These are phyloP conservation scores for Hibiscus trionum DNA, from an alignment of 345 rosid species.

Conservation along the genomic window DNA sequence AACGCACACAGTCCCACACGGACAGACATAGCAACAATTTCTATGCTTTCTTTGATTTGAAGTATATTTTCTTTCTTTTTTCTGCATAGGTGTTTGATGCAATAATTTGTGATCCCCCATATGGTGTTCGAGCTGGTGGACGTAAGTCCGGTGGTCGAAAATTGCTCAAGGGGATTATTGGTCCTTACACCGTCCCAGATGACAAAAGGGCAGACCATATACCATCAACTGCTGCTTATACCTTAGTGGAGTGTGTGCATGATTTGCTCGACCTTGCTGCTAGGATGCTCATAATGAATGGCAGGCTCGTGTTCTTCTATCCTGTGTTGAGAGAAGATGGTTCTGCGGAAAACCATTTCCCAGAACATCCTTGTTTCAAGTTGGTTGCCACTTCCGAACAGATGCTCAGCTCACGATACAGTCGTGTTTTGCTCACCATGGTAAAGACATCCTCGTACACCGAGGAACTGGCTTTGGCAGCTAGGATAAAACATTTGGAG, in stretches of 20 bases:
- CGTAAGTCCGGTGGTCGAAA: constrained; percentile 94
- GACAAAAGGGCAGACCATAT: constrained; percentile 84
- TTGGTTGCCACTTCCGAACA: constrained; percentile 73
- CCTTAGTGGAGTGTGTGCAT: constrained; percentile 83
- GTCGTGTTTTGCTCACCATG: constrained; percentile 81
- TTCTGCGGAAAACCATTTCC: constrained; percentile 36
- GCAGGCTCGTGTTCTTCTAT: constrained; percentile 84
- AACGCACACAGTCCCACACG: too few relatives aligned
- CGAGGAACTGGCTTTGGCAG: constrained; percentile 49
- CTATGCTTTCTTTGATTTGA: not conserved
- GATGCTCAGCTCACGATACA: constrained; percentile 76
- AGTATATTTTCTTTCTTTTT: not conserved
- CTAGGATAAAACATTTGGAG: constrained; percentile 62
- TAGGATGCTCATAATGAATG: constrained; percentile 75
- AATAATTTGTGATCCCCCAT: constrained; percentile 88
- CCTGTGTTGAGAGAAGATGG: constrained; percentile 75
- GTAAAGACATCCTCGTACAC: constrained; percentile 60
- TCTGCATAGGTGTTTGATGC: constrained; percentile 66
- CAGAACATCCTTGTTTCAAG: constrained; percentile 75
- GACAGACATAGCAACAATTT: not conserved
- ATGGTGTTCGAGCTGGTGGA: constrained; percentile 96
- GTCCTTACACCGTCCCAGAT: constrained; percentile 88
- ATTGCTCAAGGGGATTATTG: constrained; percentile 69
- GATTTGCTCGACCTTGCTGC: constrained; percentile 87
- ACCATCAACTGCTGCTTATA: constrained; percentile 87